Base-by-base conservation (phyloP, 208 protist genomes). In the Crithidia acanthocephali region DNA sequence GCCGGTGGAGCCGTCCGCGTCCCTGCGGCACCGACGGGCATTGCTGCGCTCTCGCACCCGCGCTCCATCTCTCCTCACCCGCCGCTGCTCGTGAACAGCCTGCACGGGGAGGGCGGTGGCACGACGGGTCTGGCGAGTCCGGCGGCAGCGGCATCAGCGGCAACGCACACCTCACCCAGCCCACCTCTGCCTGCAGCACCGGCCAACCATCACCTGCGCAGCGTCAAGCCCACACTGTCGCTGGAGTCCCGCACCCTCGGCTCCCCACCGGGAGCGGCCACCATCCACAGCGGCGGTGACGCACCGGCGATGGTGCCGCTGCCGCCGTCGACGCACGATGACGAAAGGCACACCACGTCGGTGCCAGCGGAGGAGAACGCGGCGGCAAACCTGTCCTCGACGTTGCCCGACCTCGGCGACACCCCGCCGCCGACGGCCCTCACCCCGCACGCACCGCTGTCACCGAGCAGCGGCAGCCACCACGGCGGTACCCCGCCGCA, bases 331-430 rank as follows among this genome's bases (percentile, higher is more conserved):
- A 22, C 51, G 37, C 50, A 63, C 23, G 59, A 40, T 11, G 35
- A 40, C 6, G 9, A 48, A 48, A 4, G 18, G 44, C 44, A 48
- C 9, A 13, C 4, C 9, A 22, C 18, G 44, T n/a, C 35, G 44
- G 44, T 48, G 44, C 22, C 20, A 15, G 62, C 37, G 32, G 44
- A 23, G 33, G 40, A 20, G 6, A 48, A 42, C 53, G 52, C 32
- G 3, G 27, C 50, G 2, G 22, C 62, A n/a, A 53, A 53, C n/a
- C 48, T 71, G 2, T 78, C 72, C 5, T 68, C 65, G 11, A 78
- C 72, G 9, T 60, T 78, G 64, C 72, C 72, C 1, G 72, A 78
- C 50, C 57, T 78, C 30, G 30, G 48, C n/a, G 56, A 52, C 25
- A 72, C 58, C 8, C 37, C 72, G 20, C 72, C 48, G 0, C 65